Evolutionary conservation across 345 rosid genomes (phyloP).

Genomic region (Murraya paniculata): DNA sequence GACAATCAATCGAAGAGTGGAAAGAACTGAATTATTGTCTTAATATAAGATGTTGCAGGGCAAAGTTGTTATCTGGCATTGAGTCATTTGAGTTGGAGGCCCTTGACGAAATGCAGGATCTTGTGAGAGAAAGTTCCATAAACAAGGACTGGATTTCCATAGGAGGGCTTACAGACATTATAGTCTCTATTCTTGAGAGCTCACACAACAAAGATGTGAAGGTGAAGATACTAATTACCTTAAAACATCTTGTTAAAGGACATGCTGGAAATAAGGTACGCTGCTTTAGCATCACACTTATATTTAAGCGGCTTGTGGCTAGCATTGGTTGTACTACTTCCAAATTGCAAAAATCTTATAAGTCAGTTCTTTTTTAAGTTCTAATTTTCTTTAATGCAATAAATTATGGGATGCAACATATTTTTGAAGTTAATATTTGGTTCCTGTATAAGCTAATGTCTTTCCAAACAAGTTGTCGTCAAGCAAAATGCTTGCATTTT

Average conservation of each 20-base stretch:
- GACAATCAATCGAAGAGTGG: slow-evolving; percentile 75
- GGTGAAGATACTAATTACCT: slow-evolving; percentile 49
- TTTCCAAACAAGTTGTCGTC: neutral
- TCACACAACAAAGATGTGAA: slow-evolving; percentile 48
- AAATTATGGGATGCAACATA: neutral
- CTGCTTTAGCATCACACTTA: neutral
- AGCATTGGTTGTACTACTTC: neutral
- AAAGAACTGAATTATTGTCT: slow-evolving; percentile 69
- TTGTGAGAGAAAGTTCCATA: slow-evolving; percentile 54
- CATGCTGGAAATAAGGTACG: slow-evolving; percentile 61
- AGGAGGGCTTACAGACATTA: slow-evolving; percentile 51
- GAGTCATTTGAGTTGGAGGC: slow-evolving; percentile 43
- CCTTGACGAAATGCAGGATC: slow-evolving; percentile 52
- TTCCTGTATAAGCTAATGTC: neutral
- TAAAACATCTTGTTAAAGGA: slow-evolving; percentile 51
- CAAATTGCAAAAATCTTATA: neutral
- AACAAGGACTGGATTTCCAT: slow-evolving; percentile 67
- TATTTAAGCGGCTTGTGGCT: neutral
- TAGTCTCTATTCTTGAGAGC: slow-evolving; percentile 42
- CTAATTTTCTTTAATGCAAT: neutral
- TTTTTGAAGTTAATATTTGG: neutral
- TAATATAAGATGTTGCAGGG: slow-evolving; percentile 49
- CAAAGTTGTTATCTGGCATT: slow-evolving; percentile 40
- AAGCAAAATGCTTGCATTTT: neutral
- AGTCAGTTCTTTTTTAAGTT: neutral